Conservation (phyloP, 2,329 filamentous ascomycete species). For the Cordyceps pruinosa region DNA sequence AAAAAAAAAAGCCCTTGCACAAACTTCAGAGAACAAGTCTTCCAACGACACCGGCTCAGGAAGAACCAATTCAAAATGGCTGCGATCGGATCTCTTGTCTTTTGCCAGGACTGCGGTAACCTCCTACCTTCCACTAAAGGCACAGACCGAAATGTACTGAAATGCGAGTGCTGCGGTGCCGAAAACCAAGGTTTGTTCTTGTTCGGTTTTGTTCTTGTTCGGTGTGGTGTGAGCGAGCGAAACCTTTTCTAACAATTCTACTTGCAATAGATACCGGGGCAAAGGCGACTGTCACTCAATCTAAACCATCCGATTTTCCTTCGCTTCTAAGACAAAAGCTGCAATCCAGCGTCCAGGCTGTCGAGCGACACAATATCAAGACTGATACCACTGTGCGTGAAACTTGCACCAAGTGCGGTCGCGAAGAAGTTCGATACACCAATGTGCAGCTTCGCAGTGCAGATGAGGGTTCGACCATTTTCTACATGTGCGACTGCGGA, state of each 20-base stretch:
- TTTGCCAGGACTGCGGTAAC: constrained; percentile 90
- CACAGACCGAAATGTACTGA: constrained; percentile 65
- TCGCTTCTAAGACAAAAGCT: constrained; percentile 80
- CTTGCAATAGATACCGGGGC: constrained; percentile 57
- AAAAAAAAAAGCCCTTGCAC: constrained; percentile 8
- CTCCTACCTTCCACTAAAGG: constrained; percentile 76
- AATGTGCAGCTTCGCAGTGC: constrained; percentile 83
- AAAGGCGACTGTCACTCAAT: constrained; percentile 70
- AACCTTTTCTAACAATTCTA: constrained; percentile 4
- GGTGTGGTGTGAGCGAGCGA: not conserved
- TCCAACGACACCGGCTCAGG: constrained; percentile 5
- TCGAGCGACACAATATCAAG: constrained; percentile 70
- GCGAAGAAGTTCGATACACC: constrained; percentile 76
- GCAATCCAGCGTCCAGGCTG: constrained; percentile 73
- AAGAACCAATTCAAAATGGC: constrained; percentile 53
- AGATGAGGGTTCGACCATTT: constrained; percentile 90
- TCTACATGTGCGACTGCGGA: constrained; percentile 83
- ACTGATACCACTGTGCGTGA: constrained; percentile 62
- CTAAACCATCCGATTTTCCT: constrained; percentile 86
- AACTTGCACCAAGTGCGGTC: constrained; percentile 74
- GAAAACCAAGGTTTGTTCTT: constrained; percentile 65
- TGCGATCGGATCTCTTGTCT: constrained; percentile 82
- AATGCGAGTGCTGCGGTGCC: constrained; percentile 80
- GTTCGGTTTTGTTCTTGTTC: constrained; percentile 6
- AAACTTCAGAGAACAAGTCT: not conserved